Evolutionary conservation across 768 basidiomycete genomes (phyloP), one percentile per base, ranked within the genome.

Genomic region (Lactarius deliciosus): DNA sequence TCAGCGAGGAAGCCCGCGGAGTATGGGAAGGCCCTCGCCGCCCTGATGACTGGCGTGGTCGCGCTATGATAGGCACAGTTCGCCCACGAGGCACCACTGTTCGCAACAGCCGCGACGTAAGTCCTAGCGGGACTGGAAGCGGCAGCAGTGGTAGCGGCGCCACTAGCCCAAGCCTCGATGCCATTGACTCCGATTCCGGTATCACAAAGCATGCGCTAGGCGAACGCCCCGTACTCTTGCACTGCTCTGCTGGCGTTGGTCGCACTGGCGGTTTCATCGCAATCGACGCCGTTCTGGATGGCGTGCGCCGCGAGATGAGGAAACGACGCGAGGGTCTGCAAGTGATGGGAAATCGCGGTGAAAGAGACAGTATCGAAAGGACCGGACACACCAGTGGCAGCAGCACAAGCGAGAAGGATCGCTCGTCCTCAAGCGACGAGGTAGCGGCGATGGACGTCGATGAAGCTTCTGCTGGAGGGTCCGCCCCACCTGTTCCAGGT

Each of bases 171-270:
- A 59, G 61, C 13, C 50, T 58, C 38, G 72, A 74, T 56, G 81
- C 81, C 4, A 68, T 90, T 50, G 87, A 90, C 63, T 72, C 77
- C 20, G 77, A 77, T 64, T 85, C 81, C 0, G 90, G 89, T 0
- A 78, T 90, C 60, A 81, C 83, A 20, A 74, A 79, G 62, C 83
- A 83, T 68, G 83, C 84, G 7, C 69, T 82, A 59, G 82, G 81
- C 16, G 77, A 81, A 61, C 77, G 83, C 25, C 91, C 92, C 0
- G 83, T 94, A 34, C 74, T 96, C 57, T 76, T 96, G 69, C 94
- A 96, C 75, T 96, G 96, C 74, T 95, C 93, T 36, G 96, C 96
- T 0, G 96, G 96, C 22, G 94, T 97, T 7, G 96, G 96, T 0
- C 84, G 96, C 50, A 98, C 96, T 0, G 96, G 96, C 25, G 92